Evolutionary conservation across 1,284 basidiomycete species (phyloP), one percentile per base, ranked within the genome.

Genomic region (Fistulinella cinereoalba): DNA sequence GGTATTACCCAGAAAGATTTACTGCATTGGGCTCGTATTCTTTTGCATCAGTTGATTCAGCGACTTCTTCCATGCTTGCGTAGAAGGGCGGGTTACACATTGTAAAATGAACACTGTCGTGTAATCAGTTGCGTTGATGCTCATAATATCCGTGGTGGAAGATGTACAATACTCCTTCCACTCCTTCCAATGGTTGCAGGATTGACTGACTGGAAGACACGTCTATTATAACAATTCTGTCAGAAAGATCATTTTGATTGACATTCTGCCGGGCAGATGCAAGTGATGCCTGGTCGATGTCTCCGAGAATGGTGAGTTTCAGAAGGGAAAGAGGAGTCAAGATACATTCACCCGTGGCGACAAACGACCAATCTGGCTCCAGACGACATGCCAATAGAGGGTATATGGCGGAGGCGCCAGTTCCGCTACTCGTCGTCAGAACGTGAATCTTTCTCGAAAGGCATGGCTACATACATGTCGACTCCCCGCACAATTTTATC

Each of bases 21-120:
- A 91, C 90, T 1, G 84, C 85, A 53, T 73, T 82, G 0, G 91
- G 82, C 4, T 68, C 70, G 11, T 71, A 58, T 36, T 77, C 77
- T 58, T 97, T 96, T 6, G 68, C 68, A 16, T 75, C 75, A 1
- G 81, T 79, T 3, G 81, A 81, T 1, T 68, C 65, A 0, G 60
- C 56, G 5, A 94, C 78, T 47, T 98, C 94, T 19, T 82, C 78
- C 1, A 64, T 57, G 43, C 82, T 88, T 12, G 71, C 64, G 61
- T 96, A 98, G 68, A 98, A 98, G 0, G 95, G 95, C 0, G 96
- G 96, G 62, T 98, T 98, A 69, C 94, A 97, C 83, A 98, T 92
- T 0, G 83, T 83, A 55, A 95, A 90, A 48, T 82, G 76, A 64
- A 79, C 80, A 19, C 74, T 72, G 22, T 24, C 8, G 8, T 36